Evolutionary conservation across 2,329 filamentous ascomycete genomes (phyloP), one percentile per base, ranked within the genome.

Genomic region (Cladosporium oxysporum): DNA sequence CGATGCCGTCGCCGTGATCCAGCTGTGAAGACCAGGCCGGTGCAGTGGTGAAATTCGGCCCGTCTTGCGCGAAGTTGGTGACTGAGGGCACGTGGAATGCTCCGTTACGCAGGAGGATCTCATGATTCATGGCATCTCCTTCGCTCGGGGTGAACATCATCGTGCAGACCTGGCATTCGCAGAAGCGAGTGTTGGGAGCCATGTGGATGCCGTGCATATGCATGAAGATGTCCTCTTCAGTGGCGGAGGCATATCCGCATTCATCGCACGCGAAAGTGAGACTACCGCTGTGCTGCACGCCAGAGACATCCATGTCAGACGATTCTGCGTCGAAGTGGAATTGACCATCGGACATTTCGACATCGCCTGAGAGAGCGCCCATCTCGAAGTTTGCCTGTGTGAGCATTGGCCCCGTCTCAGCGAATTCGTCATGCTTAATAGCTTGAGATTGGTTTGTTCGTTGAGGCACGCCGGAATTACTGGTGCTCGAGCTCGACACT

Each of bases 191-290:
- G 33, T 47, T 14, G 14, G 49, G 58, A 16, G 52, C 14, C 16
- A 47, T 8, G 52, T 68, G 66, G 8, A 10, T 50, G 44, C 14
- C 23, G 37, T 68, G 66, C 47, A 64, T 49, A 44, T 68, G 66
- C 21, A 1, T 18, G 5, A 64, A 33, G 16, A 66, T 26, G 21
- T 60, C 55, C 11, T 61, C 29, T 11, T 37, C 23, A 6, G 28
- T 18, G 52, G 47, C 35, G 7, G 23, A 6, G 18, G 37, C 14
- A 26, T 18, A 29, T 8, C 28, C 61, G 35, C 61, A 63, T 3
- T 28, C 50, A 18, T 14, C 33, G 35, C 50, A 55, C 16, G 5
- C 35, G 16, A 44, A 44, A 11, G 6, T 5, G 23, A 41, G 26
- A 26, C 23, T 7, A 14, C 21, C 18, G 37, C 37, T 21, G 23